These are phyloP conservation scores for Verticillium nubilum DNA, from an alignment of 2,329 filamentous ascomycete species.

Conservation along the genomic window DNA sequence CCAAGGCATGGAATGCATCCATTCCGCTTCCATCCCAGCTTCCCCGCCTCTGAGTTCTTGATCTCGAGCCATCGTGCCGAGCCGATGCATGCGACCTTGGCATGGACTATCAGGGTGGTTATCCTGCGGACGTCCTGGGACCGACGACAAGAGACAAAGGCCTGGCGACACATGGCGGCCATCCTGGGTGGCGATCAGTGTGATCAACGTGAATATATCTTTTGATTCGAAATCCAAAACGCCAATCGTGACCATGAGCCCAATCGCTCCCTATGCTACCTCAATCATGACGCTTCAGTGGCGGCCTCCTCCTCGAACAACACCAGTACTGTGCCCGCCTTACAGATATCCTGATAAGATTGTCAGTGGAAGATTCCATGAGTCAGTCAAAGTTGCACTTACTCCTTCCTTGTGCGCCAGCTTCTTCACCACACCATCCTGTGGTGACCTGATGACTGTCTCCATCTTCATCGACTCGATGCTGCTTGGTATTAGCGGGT, in stretches of 20 bases:
- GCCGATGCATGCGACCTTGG: background rate
- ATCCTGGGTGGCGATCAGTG: background rate
- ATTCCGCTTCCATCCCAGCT: background rate
- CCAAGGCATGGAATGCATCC: background rate
- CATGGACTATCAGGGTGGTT: background rate
- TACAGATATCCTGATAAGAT: conserved; percentile 65
- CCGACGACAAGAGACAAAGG: no score
- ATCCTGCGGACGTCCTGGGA: no score
- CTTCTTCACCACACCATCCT: conserved; percentile 65
- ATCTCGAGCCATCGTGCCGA: background rate
- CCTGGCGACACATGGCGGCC: no score
- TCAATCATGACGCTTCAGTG: conserved; percentile 5
- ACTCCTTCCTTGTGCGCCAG: conserved; percentile 71
- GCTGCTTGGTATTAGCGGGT: conserved; percentile 29
- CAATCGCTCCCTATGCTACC: background rate
- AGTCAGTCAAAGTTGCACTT: conserved; percentile 27
- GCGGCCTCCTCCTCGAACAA: conserved; percentile 56
- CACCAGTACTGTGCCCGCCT: conserved; percentile 69
- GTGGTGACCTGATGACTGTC: conserved; percentile 73
- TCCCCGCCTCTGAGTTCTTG: background rate
- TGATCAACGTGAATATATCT: background rate
- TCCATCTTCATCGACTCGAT: conserved; percentile 93
- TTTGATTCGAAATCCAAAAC: background rate
- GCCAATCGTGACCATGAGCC: background rate
- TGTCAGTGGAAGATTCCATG: conserved; percentile 8